Conservation (phyloP, 2,329 filamentous ascomycete species). For the Clathrospora elynae region DNA sequence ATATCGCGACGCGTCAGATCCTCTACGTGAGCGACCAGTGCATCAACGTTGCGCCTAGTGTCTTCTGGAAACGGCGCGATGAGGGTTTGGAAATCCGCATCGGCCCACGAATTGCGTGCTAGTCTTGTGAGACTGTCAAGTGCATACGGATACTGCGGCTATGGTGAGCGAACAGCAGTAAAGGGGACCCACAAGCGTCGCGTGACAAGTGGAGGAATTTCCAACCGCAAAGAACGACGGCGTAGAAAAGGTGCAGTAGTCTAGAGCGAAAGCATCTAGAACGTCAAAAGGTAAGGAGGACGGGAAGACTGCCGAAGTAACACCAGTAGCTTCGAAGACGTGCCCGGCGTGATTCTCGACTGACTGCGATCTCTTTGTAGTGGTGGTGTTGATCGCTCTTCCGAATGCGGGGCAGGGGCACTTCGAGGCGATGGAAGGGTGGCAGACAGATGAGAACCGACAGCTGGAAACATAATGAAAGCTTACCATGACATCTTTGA, state of each 20-base stretch:
- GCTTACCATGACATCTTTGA: constrained; percentile 80
- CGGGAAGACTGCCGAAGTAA: constrained; percentile 27
- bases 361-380: constrained; percentile 29
- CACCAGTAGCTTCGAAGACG: constrained; percentile 26
- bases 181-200: constrained; percentile 27
- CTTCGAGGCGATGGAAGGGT: constrained; percentile 25
- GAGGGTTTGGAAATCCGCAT: constrained; percentile 67
- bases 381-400: constrained; percentile 33
- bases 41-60: constrained; percentile 62
- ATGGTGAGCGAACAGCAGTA: constrained; percentile 37
- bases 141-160: constrained; percentile 75
- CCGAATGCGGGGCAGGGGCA: constrained; percentile 40
- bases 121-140: constrained; percentile 68
- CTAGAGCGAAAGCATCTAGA: constrained; percentile 19
- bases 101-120: constrained; percentile 70
- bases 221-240: constrained; percentile 23
- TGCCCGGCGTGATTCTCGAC: constrained; percentile 29
- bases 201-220: constrained; percentile 37
- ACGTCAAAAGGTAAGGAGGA: constrained; percentile 31
- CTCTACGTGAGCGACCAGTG: constrained; percentile 69
- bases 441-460: constrained; percentile 10
- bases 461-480: constrained; percentile 25
- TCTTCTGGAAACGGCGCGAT: constrained; percentile 72
- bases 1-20: constrained; percentile 74
- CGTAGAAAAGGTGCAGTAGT: constrained; percentile 24